These are phyloP conservation scores for Exophiala lecanii-corni DNA, from an alignment of 2,329 filamentous ascomycete genomes.

Conservation along the genomic window DNA sequence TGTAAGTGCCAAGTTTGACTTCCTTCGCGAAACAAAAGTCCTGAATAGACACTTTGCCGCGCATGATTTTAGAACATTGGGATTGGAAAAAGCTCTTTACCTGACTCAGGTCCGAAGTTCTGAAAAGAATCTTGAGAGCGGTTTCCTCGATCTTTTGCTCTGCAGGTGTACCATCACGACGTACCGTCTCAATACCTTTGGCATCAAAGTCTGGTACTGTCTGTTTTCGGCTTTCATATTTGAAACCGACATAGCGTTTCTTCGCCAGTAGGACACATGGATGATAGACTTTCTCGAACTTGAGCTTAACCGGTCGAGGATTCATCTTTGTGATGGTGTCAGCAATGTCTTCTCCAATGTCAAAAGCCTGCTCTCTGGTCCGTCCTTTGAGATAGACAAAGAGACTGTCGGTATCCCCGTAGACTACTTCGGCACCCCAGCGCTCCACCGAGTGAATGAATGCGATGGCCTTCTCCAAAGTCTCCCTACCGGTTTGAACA, in stretches of 20 bases:
- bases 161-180: constrained; percentile 87
- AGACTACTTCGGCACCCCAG: constrained; percentile 96
- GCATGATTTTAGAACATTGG: constrained; percentile 91
- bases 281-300: constrained; percentile 98
- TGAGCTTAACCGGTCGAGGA: constrained; percentile 86
- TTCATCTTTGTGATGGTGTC: constrained; percentile 83
- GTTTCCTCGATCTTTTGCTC: constrained; percentile 97
- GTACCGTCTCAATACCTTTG: constrained; percentile 96
- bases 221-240: constrained; percentile 78
- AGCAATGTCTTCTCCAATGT: constrained; percentile 88
- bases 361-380: constrained; percentile 82
- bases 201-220: constrained; percentile 85
- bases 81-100: constrained; percentile 86
- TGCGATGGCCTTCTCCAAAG: constrained; percentile 86
- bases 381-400: constrained; percentile 87
- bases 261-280: constrained; percentile 92
- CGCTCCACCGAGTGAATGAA: constrained; percentile 80
- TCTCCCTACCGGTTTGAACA: constrained; percentile 92
- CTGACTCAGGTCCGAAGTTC: constrained; percentile 79
- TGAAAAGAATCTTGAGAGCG: constrained; percentile 80
- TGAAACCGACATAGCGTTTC: constrained; percentile 97
- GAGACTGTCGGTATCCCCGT: constrained; percentile 93
- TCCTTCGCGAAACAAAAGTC: constrained; percentile 96
- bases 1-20: constrained; percentile 85
- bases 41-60: constrained; percentile 78